These are phyloP conservation scores for Dichomitus squalens DNA, from an alignment of 1,284 basidiomycete species.

Conservation along the genomic window DNA sequence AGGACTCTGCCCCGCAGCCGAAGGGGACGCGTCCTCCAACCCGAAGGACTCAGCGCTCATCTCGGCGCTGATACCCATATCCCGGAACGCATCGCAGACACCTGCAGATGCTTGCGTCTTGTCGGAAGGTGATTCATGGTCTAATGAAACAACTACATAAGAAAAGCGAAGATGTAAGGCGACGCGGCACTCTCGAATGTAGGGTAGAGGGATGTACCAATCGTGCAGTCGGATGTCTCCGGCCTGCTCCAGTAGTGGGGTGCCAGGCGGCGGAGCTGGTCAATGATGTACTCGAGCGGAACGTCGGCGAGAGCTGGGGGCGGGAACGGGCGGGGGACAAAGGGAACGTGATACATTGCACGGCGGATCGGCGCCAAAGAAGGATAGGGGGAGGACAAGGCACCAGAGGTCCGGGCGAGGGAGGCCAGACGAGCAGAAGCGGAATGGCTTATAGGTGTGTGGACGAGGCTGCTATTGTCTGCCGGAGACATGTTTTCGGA, in stretches of 20 bases:
- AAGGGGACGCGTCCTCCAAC: constrained; percentile 14
- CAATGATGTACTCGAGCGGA: constrained; percentile 69
- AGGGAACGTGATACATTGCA: constrained; percentile 42
- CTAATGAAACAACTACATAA: constrained; percentile 35
- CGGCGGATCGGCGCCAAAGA: constrained; percentile 29
- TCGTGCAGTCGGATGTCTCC: constrained; percentile 74
- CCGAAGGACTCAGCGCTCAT: constrained; percentile 22
- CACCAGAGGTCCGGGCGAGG: constrained; percentile 23
- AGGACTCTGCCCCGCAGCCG: constrained; percentile 44
- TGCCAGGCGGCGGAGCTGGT: constrained; percentile 67
- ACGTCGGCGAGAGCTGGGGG: constrained; percentile 63
- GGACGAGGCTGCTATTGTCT: constrained; percentile 24
- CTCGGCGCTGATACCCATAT: constrained; percentile 20
- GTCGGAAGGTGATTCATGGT: constrained; percentile 11
- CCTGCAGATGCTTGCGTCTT: constrained; percentile 12
- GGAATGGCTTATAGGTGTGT: constrained; percentile 25
- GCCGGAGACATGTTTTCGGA: constrained; percentile 27
- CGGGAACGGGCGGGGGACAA: constrained; percentile 60
- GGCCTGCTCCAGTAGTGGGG: constrained; percentile 69
- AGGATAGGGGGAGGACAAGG: constrained; percentile 17
- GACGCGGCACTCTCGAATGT: background rate
- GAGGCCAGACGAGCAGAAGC: constrained; percentile 12
- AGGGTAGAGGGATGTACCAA: constrained; percentile 48
- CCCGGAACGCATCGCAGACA: constrained; percentile 22
- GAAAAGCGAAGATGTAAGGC: constrained; percentile 6